Percentiles rank a stretch among this genome's conserved stretches.
Conservation (phyloP, 495 filamentous ascomycete genomes). For the Penicillium mononematosum region DNA sequence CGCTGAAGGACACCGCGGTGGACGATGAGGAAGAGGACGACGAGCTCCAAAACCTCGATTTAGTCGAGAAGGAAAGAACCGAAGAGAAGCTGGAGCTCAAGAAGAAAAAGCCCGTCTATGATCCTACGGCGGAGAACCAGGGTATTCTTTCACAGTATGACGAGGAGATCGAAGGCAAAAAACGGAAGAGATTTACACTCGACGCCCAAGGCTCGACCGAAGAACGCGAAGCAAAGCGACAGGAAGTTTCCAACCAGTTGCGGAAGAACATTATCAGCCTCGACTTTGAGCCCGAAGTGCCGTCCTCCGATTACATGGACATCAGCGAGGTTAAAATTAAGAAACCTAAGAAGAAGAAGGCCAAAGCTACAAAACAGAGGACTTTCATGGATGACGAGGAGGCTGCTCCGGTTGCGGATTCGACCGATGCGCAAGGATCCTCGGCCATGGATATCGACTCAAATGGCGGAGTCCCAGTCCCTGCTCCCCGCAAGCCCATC, state of each 20-base stretch:
- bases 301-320: slow-evolving; percentile 84
- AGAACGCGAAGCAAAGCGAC: slow-evolving; percentile 56
- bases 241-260: slow-evolving; percentile 56
- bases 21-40: slow-evolving; percentile 88
- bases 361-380: slow-evolving; percentile 69
- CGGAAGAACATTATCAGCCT: slow-evolving; percentile 73
- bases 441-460: slow-evolving; percentile 79
- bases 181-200: slow-evolving; percentile 82
- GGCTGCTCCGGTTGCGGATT: slow-evolving; percentile 52
- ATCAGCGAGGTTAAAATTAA: slow-evolving; percentile 80
- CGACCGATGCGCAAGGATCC: slow-evolving; percentile 40
- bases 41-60: slow-evolving; percentile 79
- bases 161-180: slow-evolving; percentile 91
- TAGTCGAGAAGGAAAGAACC: slow-evolving; percentile 75
- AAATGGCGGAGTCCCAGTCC: slow-evolving; percentile 35
- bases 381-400: slow-evolving; percentile 74
- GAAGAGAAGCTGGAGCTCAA: slow-evolving; percentile 78
- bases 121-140: slow-evolving; percentile 68
- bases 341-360: slow-evolving; percentile 93
- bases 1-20: slow-evolving; percentile 84
- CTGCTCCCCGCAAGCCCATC: slow-evolving; percentile 56
- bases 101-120: slow-evolving; percentile 88
- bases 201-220: slow-evolving; percentile 68
- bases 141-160: slow-evolving; percentile 85
- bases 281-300: slow-evolving; percentile 64